Conservation (phyloP, 1,284 basidiomycete genomes). For the Pseudozyma thailandica region DNA sequence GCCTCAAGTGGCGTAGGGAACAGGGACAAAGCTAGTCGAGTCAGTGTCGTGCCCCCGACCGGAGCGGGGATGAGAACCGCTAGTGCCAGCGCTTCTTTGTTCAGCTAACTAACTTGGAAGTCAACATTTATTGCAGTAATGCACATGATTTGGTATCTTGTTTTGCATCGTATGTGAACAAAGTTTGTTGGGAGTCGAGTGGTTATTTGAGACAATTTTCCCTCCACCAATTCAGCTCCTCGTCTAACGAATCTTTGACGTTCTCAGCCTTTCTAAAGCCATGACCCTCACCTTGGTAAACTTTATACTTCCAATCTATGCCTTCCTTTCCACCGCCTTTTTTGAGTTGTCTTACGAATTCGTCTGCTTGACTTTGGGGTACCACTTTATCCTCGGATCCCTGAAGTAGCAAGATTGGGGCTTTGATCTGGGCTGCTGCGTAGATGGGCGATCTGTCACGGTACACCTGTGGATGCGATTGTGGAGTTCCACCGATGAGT, state of each 20-base stretch:
- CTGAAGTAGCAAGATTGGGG: slow-evolving; percentile 73
- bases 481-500: slow-evolving; percentile 73
- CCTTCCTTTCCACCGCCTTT: slow-evolving; percentile 23
- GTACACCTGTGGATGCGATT: slow-evolving; percentile 72
- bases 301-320: slow-evolving; percentile 38
- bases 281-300: slow-evolving; percentile 58
- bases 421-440: slow-evolving; percentile 72
- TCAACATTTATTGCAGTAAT: no score
- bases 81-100: background rate
- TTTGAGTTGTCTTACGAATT: slow-evolving; percentile 50
- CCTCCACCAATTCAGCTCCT: slow-evolving; percentile 35
- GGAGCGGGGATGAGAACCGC: slow-evolving; percentile 1
- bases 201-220: slow-evolving; percentile 8
- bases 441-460: slow-evolving; percentile 72
- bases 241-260: slow-evolving; percentile 30
- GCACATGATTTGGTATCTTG: background rate
- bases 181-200: background rate
- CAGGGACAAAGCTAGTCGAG: slow-evolving; percentile 28
- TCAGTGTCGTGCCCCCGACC: slow-evolving; percentile 1
- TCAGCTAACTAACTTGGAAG: no score
- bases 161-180: background rate
- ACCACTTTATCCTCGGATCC: slow-evolving; percentile 74
- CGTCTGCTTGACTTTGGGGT: slow-evolving; percentile 73
- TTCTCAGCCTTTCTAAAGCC: slow-evolving; percentile 37
- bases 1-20: slow-evolving; percentile 19